Percentiles rank a stretch among this genome's conserved stretches.
Evolutionary conservation across 768 basidiomycete species (phyloP).

Genomic region (Podaxis rugospora): DNA sequence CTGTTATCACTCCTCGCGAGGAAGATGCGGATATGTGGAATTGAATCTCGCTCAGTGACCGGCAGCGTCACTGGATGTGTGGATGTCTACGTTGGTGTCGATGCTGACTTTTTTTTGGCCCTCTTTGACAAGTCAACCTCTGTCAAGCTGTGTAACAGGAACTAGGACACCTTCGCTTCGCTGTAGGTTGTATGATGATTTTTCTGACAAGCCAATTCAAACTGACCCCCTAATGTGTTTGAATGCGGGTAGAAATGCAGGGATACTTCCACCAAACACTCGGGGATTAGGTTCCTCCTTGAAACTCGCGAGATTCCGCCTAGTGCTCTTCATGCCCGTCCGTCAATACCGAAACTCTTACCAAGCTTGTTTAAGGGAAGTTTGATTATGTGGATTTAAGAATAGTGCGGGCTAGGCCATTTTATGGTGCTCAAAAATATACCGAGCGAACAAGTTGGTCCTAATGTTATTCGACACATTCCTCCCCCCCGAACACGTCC

Average conservation of each 20-base stretch:
- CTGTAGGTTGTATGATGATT: slow-evolving; percentile 19
- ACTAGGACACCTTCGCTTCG: slow-evolving; percentile 33
- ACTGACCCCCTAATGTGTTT: neutral
- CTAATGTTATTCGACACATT: too few relatives aligned
- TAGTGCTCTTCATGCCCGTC: neutral
- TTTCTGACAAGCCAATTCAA: neutral
- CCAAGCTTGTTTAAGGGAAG: neutral
- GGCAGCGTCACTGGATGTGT: slow-evolving; percentile 23
- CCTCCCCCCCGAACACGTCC: too few relatives aligned
- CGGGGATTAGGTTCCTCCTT: neutral
- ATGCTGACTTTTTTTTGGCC: slow-evolving; percentile 33
- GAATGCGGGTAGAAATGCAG: neutral
- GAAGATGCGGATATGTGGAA: neutral
- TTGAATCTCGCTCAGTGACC: neutral
- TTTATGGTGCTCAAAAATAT: too few relatives aligned
- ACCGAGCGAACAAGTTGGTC: too few relatives aligned
- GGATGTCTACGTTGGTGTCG: slow-evolving; percentile 34
- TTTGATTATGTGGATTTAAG: too few relatives aligned
- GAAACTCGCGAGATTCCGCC: neutral
- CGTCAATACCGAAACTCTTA: neutral
- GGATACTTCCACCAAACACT: neutral
- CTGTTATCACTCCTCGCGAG: neutral
- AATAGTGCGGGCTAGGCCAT: too few relatives aligned
- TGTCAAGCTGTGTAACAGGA: slow-evolving; percentile 27
- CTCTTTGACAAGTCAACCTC: slow-evolving; percentile 34